Evolutionary conservation across 108 stramenopile species (phyloP), one percentile per base, ranked within the genome.

Genomic region (Nannochloropsis gaditana): DNA sequence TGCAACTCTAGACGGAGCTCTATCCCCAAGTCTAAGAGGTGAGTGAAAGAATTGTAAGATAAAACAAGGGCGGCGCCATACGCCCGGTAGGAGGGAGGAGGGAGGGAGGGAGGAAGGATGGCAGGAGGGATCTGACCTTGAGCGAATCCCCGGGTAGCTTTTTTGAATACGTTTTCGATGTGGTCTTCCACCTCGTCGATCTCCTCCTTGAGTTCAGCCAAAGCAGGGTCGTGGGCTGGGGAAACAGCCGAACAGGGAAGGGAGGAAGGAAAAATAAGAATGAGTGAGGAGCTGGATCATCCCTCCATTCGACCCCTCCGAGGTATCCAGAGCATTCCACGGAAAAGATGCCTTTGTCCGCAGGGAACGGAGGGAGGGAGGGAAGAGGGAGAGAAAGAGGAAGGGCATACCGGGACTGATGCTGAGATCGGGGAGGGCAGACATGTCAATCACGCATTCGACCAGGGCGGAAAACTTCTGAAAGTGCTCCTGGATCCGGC

Each of bases 121-220:
- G 17, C 31, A 6, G 15, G 9, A 5, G 43, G 11, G 43, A 43
- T 21, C 8, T 82, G 83, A 19, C 9, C 17, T 5, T 41, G 44
- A 9, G 47, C 41, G 43, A 83, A 88, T 9, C 84, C 89, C 82
- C 92, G 85, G 21, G 80, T 80, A 15, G 85, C 88, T 47, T 86
- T 84, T 19, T 90, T 90, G 45, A 94, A 91, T 21, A 93, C 90
- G 31, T 90, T 91, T 44, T 93, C 91, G 31, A 95, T 87, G 82
- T 95, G 91, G n/a, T 80, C 89, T 21, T 93, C 90, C 21, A 94
- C 87, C 11, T 81, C 87, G 80, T 94, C 91, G 47, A 96, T 85
- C 85, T 95, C 94, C 45, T 90, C 87, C 44, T 87, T 81, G 45
- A 96, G 80, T 43, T 95, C 94, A 3, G 50, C 89, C 10, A 99